Evolutionary conservation across 163 green algal species (phyloP).

Genomic region (Chloroidium sp.): DNA sequence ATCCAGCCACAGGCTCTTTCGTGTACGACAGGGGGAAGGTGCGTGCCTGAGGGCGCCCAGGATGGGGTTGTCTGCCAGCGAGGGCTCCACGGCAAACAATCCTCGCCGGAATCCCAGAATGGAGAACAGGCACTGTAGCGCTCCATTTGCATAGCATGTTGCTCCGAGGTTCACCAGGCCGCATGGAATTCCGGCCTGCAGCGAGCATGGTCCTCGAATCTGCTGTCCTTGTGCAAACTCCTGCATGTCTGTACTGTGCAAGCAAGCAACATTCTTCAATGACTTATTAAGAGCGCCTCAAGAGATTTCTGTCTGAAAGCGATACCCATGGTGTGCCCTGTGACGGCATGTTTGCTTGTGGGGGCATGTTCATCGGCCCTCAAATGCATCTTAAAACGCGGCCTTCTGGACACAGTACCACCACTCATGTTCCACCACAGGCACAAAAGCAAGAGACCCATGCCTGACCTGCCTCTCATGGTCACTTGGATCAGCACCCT

Average conservation of each 20-base stretch:
- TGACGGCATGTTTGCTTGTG: too few relatives aligned
- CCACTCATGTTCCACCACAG: too few relatives aligned
- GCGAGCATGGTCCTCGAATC: neutral
- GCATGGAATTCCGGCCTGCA: conserved; percentile 25
- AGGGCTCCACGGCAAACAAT: conserved; percentile 42
- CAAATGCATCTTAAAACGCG: too few relatives aligned
- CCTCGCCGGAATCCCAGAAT: conserved; percentile 49
- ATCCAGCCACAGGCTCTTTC: too few relatives aligned
- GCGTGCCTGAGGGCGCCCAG: neutral
- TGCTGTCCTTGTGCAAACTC: too few relatives aligned
- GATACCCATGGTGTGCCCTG: too few relatives aligned
- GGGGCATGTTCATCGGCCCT: too few relatives aligned
- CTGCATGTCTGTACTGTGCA: neutral
- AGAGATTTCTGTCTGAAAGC: too few relatives aligned
- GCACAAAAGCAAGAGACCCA: neutral
- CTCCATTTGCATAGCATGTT: conserved; percentile 92
- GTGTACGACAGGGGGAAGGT: too few relatives aligned
- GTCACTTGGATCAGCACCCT: conserved; percentile 45
- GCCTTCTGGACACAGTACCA: too few relatives aligned
- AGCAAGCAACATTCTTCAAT: too few relatives aligned
- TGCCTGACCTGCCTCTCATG: conserved; percentile 22
- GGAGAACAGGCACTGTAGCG: conserved; percentile 86
- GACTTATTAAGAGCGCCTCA: too few relatives aligned
- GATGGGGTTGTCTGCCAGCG: neutral
- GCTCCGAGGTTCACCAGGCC: conserved; percentile 91